Evolutionary conservation across 1,139 yeast species (phyloP), one percentile per base, ranked within the genome.

Genomic region (Taiozyma sp.): DNA sequence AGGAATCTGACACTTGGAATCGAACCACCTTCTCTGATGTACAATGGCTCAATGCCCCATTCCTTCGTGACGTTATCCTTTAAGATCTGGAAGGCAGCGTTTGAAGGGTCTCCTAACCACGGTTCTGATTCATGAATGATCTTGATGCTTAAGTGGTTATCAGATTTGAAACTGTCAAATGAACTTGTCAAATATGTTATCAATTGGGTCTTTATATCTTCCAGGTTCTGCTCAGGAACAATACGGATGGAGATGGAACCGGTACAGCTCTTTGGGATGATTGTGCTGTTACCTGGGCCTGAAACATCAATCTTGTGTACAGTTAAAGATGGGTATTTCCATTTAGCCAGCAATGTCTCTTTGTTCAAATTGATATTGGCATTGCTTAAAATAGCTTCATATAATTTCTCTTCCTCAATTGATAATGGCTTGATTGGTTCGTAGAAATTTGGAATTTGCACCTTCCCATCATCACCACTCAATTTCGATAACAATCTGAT

Each of bases 1-100:
- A 93, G 72, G 57, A 87, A 87, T 54, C 97, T 71, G 8, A 95
- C 84, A 14, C 93, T 85, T 2, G 99, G 98, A 65, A 93, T 91
- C 1, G 97, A 88, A 0, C 99, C 99, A 54, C 99, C 99, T 71
- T 93, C 99, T 57, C 98, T 80, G 45, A 93, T 89, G 55, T 84
- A 85, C 45, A 93, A 71, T 0, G 98, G 98, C 32, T 76, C 75
- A 6, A 74, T 74, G 9, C 78, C 81, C 93, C 95, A 85, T 52
- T 84, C 84, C 7, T 71, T 66, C 44, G 71, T 68, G 38, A 92
- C 73, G 47, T 87, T 88, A 30, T 79, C 71, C 49, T 75, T 75
- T 42, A 92, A 71, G 9, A 86, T 74, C 58, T 79, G 75, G 67
- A 88, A 93, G 1, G 92, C 89, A 43, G 76, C 76, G 64, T 87